Percentiles rank a stretch among this genome's conserved stretches.
Evolutionary conservation across 805 yeast genomes (phyloP).

Genomic region (Saturnispora sanitii): DNA sequence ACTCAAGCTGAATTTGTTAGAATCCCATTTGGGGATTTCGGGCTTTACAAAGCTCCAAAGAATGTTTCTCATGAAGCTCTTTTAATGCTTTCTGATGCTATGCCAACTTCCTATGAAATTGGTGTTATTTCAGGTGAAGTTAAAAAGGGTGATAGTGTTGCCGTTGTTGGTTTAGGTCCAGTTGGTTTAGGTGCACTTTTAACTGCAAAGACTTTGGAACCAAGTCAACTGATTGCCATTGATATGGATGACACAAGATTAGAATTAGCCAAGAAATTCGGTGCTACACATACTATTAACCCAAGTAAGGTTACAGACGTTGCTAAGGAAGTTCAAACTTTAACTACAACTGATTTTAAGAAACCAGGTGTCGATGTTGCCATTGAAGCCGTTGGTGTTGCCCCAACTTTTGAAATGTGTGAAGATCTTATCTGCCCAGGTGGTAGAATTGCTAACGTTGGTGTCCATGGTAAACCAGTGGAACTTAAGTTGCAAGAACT

Average conservation of each 20-base stretch:
- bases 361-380: conserved; percentile 53
- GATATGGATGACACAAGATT: conserved; percentile 53
- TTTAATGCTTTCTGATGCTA: conserved; percentile 52
- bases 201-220: conserved; percentile 44
- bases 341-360: conserved; percentile 21
- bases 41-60: conserved; percentile 28
- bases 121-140: conserved; percentile 51
- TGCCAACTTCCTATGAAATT: conserved; percentile 60
- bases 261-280: conserved; percentile 46
- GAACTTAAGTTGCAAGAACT: conserved; percentile 34
- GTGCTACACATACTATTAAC: conserved; percentile 50
- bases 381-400: conserved; percentile 57
- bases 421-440: conserved; percentile 46
- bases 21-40: conserved; percentile 40
- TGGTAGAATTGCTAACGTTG: conserved; percentile 58
- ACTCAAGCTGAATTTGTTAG: conserved; percentile 56
- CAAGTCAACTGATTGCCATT: conserved; percentile 45
- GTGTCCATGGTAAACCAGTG: conserved; percentile 39
- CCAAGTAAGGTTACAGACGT: conserved; percentile 34
- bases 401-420: conserved; percentile 49
- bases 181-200: conserved; percentile 56
- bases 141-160: conserved; percentile 46
- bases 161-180: conserved; percentile 60
- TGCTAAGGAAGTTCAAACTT: conserved; percentile 22
- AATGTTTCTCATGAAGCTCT: conserved; percentile 34